These are phyloP conservation scores for Zygosaccharomyces rouxii DNA, from an alignment of 805 yeast species.

Conservation along the genomic window DNA sequence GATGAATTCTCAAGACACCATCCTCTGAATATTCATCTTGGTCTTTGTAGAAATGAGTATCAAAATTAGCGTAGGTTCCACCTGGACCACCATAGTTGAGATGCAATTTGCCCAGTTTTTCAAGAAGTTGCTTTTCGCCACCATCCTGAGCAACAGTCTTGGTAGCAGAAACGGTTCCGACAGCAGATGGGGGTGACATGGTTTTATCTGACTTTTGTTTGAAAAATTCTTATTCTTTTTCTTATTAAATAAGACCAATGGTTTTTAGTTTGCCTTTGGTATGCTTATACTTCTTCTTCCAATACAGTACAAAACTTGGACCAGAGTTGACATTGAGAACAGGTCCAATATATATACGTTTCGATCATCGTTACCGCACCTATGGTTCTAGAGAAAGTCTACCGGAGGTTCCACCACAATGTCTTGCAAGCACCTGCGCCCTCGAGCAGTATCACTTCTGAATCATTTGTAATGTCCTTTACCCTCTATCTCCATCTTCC, in stretches of 20 bases:
- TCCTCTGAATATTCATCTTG: slow-evolving; percentile 31
- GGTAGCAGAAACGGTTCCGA: not conserved
- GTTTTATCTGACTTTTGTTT: not conserved
- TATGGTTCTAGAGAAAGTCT: not conserved
- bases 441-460: not conserved
- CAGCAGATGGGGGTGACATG: slow-evolving; percentile 6
- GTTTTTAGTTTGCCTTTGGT: not conserved
- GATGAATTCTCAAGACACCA: slow-evolving; percentile 24
- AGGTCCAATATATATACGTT: slow-evolving; percentile 1
- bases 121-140: not conserved
- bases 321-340: not conserved
- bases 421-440: not conserved
- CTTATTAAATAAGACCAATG: not conserved
- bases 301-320: not conserved
- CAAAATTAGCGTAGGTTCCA: slow-evolving; percentile 31
- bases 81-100: not conserved
- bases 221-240: not conserved
- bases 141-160: not conserved
- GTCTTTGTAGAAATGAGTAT: slow-evolving; percentile 23
- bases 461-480: not conserved
- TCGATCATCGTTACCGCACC: not conserved
- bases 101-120: slow-evolving; percentile 9
- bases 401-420: slow-evolving; percentile 4
- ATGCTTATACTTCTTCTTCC: not conserved
- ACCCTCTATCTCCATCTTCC: not conserved